phyloP scores from a whole-genome alignment of 345 rosid species.

The Gossypium sturtianum region DNA sequence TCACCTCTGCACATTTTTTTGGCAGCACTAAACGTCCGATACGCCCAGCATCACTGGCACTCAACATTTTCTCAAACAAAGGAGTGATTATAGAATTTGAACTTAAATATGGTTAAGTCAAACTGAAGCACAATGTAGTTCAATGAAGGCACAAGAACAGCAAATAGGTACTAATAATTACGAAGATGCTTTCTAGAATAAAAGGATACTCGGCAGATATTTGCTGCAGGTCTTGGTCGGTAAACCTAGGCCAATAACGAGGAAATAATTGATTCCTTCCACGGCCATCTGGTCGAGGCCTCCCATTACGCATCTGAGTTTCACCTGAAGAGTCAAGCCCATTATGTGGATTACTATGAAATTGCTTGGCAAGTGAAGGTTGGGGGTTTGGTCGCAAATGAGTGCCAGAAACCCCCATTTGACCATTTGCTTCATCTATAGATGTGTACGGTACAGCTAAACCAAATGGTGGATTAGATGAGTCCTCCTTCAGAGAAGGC shows the following conservation, averaged over 20 bases:
- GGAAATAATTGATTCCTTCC: conserved; percentile 69
- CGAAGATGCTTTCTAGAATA: conserved; percentile 3
- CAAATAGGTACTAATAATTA: not conserved
- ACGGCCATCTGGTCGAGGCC: conserved; percentile 59
- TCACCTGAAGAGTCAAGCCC: conserved; percentile 50
- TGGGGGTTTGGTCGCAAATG: conserved; percentile 39
- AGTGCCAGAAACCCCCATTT: conserved; percentile 40
- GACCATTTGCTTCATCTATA: conserved; percentile 51
- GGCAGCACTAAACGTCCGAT: conserved; percentile 90
- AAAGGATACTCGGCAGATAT: conserved; percentile 90
- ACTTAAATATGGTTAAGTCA: conserved; percentile 60
- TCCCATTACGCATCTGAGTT: conserved; percentile 43
- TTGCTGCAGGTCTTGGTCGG: conserved; percentile 63
- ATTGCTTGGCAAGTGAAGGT: conserved; percentile 36
- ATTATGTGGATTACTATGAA: conserved; percentile 40
- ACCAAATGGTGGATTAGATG: conserved; percentile 42
- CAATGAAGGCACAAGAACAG: not conserved
- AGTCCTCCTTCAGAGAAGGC: conserved; percentile 46
- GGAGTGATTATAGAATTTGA: conserved; percentile 75
- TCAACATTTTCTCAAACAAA: conserved; percentile 90
- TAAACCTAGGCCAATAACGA: conserved; percentile 80
- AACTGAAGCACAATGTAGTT: not conserved
- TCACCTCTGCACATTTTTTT: conserved; percentile 94
- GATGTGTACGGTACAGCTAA: conserved; percentile 38
- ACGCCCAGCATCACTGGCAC: conserved; percentile 93